Conservation (phyloP, 176 grass and related monocot genomes). For the bread wheat (Triticum aestivum) region DNA sequence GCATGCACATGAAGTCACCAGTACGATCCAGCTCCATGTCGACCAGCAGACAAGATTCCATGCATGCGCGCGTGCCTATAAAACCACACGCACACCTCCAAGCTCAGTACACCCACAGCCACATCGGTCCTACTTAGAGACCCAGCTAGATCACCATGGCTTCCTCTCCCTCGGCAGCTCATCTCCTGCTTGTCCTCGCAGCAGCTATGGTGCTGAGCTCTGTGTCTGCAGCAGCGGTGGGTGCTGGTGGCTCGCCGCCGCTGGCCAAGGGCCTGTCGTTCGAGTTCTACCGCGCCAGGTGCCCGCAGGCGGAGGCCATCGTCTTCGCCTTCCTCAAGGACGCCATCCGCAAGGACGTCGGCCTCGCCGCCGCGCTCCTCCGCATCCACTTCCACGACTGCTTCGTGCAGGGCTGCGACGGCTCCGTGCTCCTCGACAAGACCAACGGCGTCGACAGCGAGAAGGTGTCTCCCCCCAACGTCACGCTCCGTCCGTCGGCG, state of each 20-base stretch:
- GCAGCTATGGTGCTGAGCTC: not conserved
- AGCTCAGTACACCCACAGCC: too few relatives aligned
- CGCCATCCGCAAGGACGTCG: slow-evolving; percentile 38
- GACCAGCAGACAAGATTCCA: not conserved
- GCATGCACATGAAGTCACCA: not conserved
- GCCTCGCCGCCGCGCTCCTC: slow-evolving; percentile 64
- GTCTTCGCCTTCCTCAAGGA: slow-evolving; percentile 23
- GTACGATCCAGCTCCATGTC: not conserved
- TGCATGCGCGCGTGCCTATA: not conserved
- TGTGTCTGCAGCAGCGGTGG: not conserved
- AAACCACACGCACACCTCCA: not conserved
- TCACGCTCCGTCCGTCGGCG: slow-evolving; percentile 44
- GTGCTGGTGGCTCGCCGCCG: slow-evolving; percentile 37
- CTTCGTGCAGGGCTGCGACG: slow-evolving; percentile 91
- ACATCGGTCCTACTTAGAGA: not conserved
- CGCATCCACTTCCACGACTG: slow-evolving; percentile 94
- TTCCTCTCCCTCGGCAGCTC: not conserved
- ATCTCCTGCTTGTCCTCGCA: not conserved
- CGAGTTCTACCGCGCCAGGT: slow-evolving; percentile 49
- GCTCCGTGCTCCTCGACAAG: slow-evolving; percentile 41
- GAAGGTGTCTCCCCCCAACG: slow-evolving; percentile 37
- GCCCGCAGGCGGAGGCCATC: slow-evolving; percentile 50
- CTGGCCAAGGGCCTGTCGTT: slow-evolving; percentile 51
- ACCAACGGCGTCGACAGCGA: slow-evolving; percentile 36
- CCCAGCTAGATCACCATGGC: not conserved